Base-by-base conservation (phyloP, 2,329 filamentous ascomycete genomes). In the Fonsecaea pugnacius region DNA sequence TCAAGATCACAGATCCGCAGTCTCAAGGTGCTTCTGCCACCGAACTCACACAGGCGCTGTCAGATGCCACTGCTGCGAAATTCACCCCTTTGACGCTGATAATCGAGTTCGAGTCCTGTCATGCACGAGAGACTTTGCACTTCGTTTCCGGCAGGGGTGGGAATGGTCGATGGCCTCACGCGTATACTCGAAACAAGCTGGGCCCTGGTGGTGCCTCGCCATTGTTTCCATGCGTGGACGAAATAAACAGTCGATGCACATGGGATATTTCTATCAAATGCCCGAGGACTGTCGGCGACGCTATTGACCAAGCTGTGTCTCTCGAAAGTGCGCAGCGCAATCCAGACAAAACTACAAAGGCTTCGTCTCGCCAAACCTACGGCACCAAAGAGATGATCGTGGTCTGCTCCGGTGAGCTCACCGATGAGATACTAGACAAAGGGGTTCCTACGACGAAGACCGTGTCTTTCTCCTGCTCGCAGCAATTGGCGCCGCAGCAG, bases 141-240 rank as follows among this genome's bases (percentile, higher is more conserved):
- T 99, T 97, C 77, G 91, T 96, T 16, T 93, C 95, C 3, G 85
- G 95, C 40, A 88, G 92, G 51, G 87, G 89, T 62, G 86, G 88
- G 57, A 94, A 97, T 74, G 83, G 83, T 62, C 86, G 93, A 66
- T 99, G 93, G 75, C 92, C 95, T 0, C 94, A 99, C 78, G 88
- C 91, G 55, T 99, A 96, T 76, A 96, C 94, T 0, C 89, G 89
- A 46, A 92, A 94, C 73, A 90, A 89, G 1, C 81, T 89, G 48
- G 89, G 91, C 66, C 87, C 92, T 0, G 92, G 93, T 33, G 89
- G 87, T 18, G 89, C 92, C 0, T 94, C 89, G 53, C 93, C 89
- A 70, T 87, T 98, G 30, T 99, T 99, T 72, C 95, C 95, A 0
- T 98, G 95, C 75, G 84, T 98, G 58, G 95, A 99, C 74, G 91